These are phyloP conservation scores for Populus simonii DNA, from an alignment of 345 rosid species.

Conservation along the genomic window DNA sequence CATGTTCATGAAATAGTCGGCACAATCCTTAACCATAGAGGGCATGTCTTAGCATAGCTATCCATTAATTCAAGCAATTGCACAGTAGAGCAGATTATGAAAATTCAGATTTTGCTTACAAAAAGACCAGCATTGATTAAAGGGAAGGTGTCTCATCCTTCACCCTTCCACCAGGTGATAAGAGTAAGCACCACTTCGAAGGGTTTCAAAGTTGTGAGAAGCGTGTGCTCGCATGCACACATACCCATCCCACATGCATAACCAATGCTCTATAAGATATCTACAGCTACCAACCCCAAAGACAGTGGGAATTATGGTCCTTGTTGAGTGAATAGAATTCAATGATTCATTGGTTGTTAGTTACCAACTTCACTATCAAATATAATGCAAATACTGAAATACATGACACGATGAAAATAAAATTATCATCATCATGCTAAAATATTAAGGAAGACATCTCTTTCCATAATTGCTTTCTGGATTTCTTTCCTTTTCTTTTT, in stretches of 20 bases:
- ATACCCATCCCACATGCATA: background rate
- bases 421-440: background rate
- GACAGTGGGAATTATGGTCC: background rate
- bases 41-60: background rate
- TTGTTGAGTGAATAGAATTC: background rate
- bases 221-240: background rate
- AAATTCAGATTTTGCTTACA: slow-evolving; percentile 47
- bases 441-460: background rate
- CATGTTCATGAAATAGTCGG: background rate
- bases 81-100: slow-evolving; percentile 3
- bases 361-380: background rate
- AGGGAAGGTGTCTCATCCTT: slow-evolving; percentile 64
- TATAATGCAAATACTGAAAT: background rate
- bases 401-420: background rate
- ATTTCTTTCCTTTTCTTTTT: background rate
- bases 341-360: background rate
- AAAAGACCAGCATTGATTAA: slow-evolving; percentile 85
- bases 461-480: too few relatives aligned
- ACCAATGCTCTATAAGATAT: background rate
- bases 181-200: slow-evolving; percentile 53
- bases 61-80: background rate
- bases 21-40: background rate
- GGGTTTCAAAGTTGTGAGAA: background rate
- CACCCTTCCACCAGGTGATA: slow-evolving; percentile 74
- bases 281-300: background rate